These are phyloP conservation scores for Pseudogymnoascus pannorum DNA, from an alignment of 2,329 filamentous ascomycete genomes.

Conservation along the genomic window DNA sequence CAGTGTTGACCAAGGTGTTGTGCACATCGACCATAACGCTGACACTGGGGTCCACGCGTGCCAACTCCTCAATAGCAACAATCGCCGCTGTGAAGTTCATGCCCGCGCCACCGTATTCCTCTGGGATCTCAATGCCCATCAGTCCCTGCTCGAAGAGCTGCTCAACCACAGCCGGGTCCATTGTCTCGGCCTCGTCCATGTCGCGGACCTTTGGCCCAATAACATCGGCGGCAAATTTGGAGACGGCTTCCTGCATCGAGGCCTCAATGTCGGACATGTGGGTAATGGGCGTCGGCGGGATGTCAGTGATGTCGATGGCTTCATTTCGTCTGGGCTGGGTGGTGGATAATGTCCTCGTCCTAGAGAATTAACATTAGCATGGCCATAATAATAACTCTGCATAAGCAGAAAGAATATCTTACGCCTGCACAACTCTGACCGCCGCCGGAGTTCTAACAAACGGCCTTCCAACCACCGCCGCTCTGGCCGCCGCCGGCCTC, in stretches of 20 bases:
- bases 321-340: constrained; percentile 48
- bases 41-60: constrained; percentile 87
- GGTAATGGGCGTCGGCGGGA: constrained; percentile 86
- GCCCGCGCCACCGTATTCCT: constrained; percentile 90
- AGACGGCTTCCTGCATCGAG: constrained; percentile 83
- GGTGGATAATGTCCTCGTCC: constrained; percentile 50
- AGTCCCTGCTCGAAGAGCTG: constrained; percentile 94
- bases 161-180: constrained; percentile 84
- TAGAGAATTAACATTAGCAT: constrained; percentile 18
- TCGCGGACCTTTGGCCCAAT: constrained; percentile 87
- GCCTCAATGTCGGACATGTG: constrained; percentile 85
- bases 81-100: constrained; percentile 99
- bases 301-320: constrained; percentile 58
- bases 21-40: constrained; percentile 95
- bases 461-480: constrained; percentile 31
- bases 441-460: constrained; percentile 32
- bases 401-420: constrained; percentile 15
- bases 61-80: constrained; percentile 93
- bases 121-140: constrained; percentile 96
- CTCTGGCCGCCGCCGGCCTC: constrained; percentile 37
- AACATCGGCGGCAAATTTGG: constrained; percentile 82
- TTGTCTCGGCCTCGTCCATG: constrained; percentile 94
- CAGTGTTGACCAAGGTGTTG: constrained; percentile 96
- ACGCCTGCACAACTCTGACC: constrained; percentile 36
- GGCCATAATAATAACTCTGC: background rate